Conservation (phyloP, 805 yeast genomes). For the Lachancea kluyveri region DNA sequence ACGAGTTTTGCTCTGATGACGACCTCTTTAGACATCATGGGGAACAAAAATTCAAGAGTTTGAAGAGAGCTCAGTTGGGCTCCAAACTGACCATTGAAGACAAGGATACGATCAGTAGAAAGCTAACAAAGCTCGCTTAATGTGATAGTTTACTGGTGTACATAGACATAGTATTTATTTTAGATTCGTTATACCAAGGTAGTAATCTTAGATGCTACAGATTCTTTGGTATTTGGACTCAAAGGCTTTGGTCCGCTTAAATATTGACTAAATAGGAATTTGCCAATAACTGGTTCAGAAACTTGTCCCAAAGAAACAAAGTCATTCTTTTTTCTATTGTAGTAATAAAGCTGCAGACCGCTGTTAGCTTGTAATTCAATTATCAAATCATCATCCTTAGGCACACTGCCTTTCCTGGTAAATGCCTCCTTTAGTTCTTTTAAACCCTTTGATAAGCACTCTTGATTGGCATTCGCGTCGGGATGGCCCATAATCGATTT, state of each 20-base stretch:
- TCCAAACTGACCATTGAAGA: slow-evolving; percentile 12
- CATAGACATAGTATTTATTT: slow-evolving; percentile 5
- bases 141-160: neutral
- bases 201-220: slow-evolving; percentile 17
- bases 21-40: slow-evolving; percentile 5
- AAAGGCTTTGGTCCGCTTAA: slow-evolving; percentile 47
- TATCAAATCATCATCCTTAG: slow-evolving; percentile 62
- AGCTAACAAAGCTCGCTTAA: slow-evolving; percentile 6
- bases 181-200: slow-evolving; percentile 7
- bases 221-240: slow-evolving; percentile 24
- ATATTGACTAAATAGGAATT: slow-evolving; percentile 69
- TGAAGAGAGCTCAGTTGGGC: slow-evolving; percentile 11
- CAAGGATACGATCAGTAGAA: slow-evolving; percentile 6
- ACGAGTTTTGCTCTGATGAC: slow-evolving; percentile 27
- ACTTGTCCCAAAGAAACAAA: slow-evolving; percentile 50
- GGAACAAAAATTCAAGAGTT: slow-evolving; percentile 1
- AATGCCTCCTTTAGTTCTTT: slow-evolving; percentile 60
- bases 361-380: slow-evolving; percentile 50
- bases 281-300: slow-evolving; percentile 53
- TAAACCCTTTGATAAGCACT: slow-evolving; percentile 52
- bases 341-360: slow-evolving; percentile 38
- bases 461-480: slow-evolving; percentile 44
- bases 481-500: slow-evolving; percentile 71
- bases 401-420: slow-evolving; percentile 61
- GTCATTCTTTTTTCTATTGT: slow-evolving; percentile 34